These are phyloP conservation scores for Endotrypanum monterogeii DNA, from an alignment of 208 protist species.

Conservation along the genomic window DNA sequence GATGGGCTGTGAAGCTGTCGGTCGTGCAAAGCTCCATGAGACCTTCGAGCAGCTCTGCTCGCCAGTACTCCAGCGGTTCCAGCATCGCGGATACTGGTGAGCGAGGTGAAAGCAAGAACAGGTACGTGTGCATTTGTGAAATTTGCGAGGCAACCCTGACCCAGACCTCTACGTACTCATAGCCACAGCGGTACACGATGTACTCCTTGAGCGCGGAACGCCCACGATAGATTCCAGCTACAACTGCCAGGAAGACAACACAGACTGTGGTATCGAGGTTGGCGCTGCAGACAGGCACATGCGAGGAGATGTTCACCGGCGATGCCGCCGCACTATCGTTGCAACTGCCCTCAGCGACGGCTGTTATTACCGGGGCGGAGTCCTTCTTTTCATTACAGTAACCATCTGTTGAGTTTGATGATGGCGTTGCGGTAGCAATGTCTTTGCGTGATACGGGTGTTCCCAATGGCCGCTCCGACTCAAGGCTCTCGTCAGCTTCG, in stretches of 20 bases:
- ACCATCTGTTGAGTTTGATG: neutral
- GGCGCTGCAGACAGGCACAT: slow-evolving; percentile 7
- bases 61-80: slow-evolving; percentile 50
- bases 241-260: slow-evolving; percentile 51
- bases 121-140: slow-evolving; percentile 32
- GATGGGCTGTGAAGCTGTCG: slow-evolving; percentile 67
- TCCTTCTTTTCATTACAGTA: neutral
- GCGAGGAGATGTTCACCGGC: neutral
- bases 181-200: slow-evolving; percentile 35
- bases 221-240: slow-evolving; percentile 47
- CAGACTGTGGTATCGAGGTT: slow-evolving; percentile 15
- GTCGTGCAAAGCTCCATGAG: slow-evolving; percentile 68
- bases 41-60: slow-evolving; percentile 63
- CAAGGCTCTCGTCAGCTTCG: neutral
- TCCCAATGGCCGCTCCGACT: neutral
- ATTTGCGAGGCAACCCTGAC: slow-evolving; percentile 38
- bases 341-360: neutral
- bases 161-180: slow-evolving; percentile 48
- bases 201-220: slow-evolving; percentile 44
- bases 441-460: neutral
- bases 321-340: neutral
- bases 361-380: neutral
- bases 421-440: neutral
- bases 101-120: slow-evolving; percentile 39
- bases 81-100: slow-evolving; percentile 37